A percentile compares a stretch with the other conserved stretches of the same genome.
These are phyloP conservation scores for Filobasidium wieringae DNA, from an alignment of 768 basidiomycete species.

Conservation along the genomic window DNA sequence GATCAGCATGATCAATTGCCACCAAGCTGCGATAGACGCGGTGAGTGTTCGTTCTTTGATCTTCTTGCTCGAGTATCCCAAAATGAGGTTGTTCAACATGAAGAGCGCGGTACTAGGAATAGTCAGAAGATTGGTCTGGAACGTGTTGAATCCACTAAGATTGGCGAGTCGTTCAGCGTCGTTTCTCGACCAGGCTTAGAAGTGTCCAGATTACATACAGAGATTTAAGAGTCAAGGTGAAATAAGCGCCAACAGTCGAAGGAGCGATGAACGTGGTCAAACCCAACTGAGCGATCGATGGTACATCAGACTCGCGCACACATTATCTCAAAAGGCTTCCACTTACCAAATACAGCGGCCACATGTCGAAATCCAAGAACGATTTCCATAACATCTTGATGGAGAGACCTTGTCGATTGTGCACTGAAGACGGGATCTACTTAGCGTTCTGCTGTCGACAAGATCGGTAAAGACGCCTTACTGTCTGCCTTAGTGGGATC, in stretches of 20 bases:
- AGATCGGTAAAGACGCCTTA: conserved; percentile 3
- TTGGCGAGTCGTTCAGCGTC: background rate
- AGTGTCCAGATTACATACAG: conserved; percentile 20
- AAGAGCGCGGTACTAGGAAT: conserved; percentile 51
- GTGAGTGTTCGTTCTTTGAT: conserved; percentile 50
- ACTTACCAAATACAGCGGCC: conserved; percentile 54
- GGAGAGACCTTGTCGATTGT: conserved; percentile 56
- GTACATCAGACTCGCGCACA: background rate
- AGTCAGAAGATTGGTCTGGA: conserved; percentile 53
- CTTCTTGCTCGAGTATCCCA: conserved; percentile 48
- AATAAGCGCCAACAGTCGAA: conserved; percentile 51
- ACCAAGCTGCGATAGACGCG: conserved; percentile 49
- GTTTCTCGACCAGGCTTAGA: conserved; percentile 20
- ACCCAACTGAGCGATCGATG: conserved; percentile 15
- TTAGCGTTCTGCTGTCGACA: background rate
- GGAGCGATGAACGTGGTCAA: conserved; percentile 45
- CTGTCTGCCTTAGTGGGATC: conserved; percentile 53
- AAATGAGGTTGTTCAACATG: conserved; percentile 44
- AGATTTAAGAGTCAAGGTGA: conserved; percentile 50
- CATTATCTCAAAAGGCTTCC: conserved; percentile 15
- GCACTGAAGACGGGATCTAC: conserved; percentile 43
- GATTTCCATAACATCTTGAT: conserved; percentile 46
- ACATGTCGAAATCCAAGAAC: conserved; percentile 52
- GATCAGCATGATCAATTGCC: conserved; percentile 54
- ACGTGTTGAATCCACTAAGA: conserved; percentile 50